Percentiles rank a stretch among this genome's conserved stretches.
Evolutionary conservation across 2,329 filamentous ascomycete species (phyloP).

Genomic region (Metarhizium anisopliae): DNA sequence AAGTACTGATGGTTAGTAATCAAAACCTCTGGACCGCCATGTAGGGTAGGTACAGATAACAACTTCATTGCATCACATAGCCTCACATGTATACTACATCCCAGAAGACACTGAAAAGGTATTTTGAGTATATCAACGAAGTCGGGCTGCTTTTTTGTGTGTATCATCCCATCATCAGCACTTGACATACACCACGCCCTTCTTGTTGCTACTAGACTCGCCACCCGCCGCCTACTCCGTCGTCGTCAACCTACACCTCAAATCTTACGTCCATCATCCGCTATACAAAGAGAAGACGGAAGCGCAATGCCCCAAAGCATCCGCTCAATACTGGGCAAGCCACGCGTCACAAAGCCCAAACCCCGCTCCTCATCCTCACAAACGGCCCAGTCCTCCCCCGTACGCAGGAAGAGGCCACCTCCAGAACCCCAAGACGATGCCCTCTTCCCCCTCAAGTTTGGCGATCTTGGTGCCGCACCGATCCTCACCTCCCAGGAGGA

Average conservation of each 20-base stretch:
- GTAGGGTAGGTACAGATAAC: not conserved
- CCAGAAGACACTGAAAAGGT: too few species aligned
- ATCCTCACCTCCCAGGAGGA: constrained; percentile 39
- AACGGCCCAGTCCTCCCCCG: constrained; percentile 9
- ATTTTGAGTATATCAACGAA: too few species aligned
- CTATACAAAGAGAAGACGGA: not conserved
- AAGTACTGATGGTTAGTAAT: too few species aligned
- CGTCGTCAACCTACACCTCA: too few species aligned
- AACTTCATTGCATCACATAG: too few species aligned
- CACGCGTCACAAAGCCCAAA: constrained; percentile 25
- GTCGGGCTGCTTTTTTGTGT: too few species aligned
- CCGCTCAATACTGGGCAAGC: constrained; percentile 28
- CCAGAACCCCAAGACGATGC: constrained; percentile 15
- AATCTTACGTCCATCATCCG: not conserved
- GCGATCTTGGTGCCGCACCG: constrained; percentile 49
- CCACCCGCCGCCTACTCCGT: not conserved
- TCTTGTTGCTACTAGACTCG: not conserved
- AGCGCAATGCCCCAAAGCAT: constrained; percentile 23
- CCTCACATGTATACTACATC: too few species aligned
- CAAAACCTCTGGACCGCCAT: not conserved
- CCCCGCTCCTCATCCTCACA: constrained; percentile 7
- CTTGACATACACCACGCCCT: too few species aligned
- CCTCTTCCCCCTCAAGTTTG: constrained; percentile 38
- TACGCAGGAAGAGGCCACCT: constrained; percentile 13
- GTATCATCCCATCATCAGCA: too few species aligned